Evolutionary conservation across 176 grass and related monocot species (phyloP).

Genomic region (Paspalum notatum): DNA sequence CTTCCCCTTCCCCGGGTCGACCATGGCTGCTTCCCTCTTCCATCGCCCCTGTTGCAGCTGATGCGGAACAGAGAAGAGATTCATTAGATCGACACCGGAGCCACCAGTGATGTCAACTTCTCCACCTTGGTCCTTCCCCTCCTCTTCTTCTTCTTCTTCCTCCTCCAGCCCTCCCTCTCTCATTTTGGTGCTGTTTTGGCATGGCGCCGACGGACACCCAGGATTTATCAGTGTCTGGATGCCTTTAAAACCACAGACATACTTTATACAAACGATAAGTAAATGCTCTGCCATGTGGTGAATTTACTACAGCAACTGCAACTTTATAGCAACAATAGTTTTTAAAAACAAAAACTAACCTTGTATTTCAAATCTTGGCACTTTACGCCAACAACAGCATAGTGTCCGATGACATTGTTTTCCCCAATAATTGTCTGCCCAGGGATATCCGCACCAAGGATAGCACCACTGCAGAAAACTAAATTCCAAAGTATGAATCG

Average conservation of each 20-base stretch:
- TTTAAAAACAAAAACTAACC: slow-evolving; percentile 47
- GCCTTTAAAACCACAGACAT: not conserved
- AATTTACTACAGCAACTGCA: not conserved
- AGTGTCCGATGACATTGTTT: slow-evolving; percentile 78
- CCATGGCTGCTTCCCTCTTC: too few species aligned
- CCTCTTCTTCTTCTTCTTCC: too few species aligned
- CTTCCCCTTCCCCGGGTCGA: too few species aligned
- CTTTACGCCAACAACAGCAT: slow-evolving; percentile 77
- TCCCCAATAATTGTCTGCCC: slow-evolving; percentile 68
- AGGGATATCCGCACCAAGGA: slow-evolving; percentile 85
- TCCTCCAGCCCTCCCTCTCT: too few species aligned
- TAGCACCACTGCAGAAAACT: slow-evolving; percentile 77
- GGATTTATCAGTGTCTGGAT: too few species aligned
- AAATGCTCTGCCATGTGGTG: not conserved
- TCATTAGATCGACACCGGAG: too few species aligned
- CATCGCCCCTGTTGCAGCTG: too few species aligned
- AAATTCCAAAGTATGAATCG: slow-evolving; percentile 37
- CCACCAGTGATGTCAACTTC: too few species aligned
- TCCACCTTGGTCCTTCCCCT: too few species aligned
- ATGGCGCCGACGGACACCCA: too few species aligned
- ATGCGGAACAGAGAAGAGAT: too few species aligned
- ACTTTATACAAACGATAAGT: not conserved
- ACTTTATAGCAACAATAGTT: not conserved
- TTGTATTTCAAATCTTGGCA: slow-evolving; percentile 98
- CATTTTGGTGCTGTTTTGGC: too few species aligned